Evolutionary conservation across 2,329 filamentous ascomycete genomes (phyloP).

Genomic region (Ophiostoma sp.): DNA sequence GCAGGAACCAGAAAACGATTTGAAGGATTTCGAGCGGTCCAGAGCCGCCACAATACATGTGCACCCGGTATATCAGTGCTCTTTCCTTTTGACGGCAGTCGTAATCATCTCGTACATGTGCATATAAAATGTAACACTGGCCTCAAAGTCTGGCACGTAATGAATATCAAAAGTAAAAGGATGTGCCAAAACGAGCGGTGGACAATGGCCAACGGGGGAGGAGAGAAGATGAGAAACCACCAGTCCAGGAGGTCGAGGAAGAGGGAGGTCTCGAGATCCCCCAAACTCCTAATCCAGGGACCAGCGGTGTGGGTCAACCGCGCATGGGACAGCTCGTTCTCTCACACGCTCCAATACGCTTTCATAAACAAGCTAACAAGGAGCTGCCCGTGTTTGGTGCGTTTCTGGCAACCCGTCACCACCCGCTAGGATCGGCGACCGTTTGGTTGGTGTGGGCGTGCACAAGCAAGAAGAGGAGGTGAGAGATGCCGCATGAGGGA

Average conservation of each 20-base stretch:
- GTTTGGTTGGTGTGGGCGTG: background rate
- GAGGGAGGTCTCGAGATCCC: background rate
- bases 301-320: background rate
- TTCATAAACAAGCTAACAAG: background rate
- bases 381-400: background rate
- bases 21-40: background rate
- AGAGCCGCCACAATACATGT: background rate
- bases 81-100: background rate
- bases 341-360: background rate
- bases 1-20: background rate
- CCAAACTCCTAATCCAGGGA: background rate
- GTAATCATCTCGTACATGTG: background rate
- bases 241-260: background rate
- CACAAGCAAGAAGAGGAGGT: background rate
- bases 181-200: background rate
- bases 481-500: background rate
- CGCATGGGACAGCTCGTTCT: background rate
- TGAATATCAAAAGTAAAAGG: background rate
- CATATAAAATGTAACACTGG: background rate
- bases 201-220: background rate
- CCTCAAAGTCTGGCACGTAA: background rate
- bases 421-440: constrained; percentile 7
- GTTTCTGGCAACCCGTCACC: constrained; percentile 1
- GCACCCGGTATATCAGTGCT: background rate
- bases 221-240: background rate